These are phyloP conservation scores for Salvia sclarea DNA, from an alignment of 305 asterid species.

Conservation along the genomic window DNA sequence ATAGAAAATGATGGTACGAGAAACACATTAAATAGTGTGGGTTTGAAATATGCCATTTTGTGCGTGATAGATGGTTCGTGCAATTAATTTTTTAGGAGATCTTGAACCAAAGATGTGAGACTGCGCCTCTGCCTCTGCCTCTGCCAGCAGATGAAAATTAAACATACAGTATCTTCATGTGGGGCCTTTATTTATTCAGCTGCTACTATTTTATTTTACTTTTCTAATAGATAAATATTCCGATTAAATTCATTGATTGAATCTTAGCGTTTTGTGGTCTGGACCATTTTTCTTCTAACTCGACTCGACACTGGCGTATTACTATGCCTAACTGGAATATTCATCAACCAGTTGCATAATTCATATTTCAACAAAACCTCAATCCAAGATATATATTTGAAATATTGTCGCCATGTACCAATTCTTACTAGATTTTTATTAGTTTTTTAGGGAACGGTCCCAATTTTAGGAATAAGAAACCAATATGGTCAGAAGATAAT, in stretches of 20 bases:
- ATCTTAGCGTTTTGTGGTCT: background rate
- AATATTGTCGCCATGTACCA: too few relatives aligned
- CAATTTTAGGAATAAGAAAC: too few relatives aligned
- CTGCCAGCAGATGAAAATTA: slow-evolving; percentile 3
- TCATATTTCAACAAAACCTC: too few relatives aligned
- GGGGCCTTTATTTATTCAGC: background rate
- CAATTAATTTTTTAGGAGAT: slow-evolving; percentile 25
- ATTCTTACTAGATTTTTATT: too few relatives aligned
- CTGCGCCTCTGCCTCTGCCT: background rate
- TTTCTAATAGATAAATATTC: background rate
- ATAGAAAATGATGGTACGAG: slow-evolving; percentile 31
- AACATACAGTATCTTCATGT: slow-evolving; percentile 4
- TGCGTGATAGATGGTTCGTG: slow-evolving; percentile 43
- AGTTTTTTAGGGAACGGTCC: too few relatives aligned
- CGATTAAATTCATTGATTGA: background rate
- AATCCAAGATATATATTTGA: too few relatives aligned
- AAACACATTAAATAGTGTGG: slow-evolving; percentile 34
- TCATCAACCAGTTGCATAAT: too few relatives aligned
- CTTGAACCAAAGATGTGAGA: slow-evolving; percentile 15
- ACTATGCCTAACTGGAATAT: too few relatives aligned
- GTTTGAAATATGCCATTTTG: slow-evolving; percentile 36
- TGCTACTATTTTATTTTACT: background rate
- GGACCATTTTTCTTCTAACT: too few relatives aligned
- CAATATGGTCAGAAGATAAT: too few relatives aligned
- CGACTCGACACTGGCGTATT: too few relatives aligned